Evolutionary conservation across 495 filamentous ascomycete species (phyloP).

Genomic region (Penicillium dipodomyicola): DNA sequence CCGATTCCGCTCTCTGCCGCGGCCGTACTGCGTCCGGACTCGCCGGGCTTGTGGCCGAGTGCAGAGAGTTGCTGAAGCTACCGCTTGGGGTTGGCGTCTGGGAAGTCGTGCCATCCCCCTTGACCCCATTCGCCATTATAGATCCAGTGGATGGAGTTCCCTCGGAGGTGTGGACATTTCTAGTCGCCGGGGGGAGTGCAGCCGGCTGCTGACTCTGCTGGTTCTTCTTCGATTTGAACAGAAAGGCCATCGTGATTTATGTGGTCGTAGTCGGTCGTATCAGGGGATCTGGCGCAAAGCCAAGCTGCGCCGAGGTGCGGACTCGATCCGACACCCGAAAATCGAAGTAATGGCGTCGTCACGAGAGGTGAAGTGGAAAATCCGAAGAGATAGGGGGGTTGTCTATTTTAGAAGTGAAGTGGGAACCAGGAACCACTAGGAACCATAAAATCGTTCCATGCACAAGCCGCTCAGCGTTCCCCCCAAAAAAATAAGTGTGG

Average conservation of each 20-base stretch:
- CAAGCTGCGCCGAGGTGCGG: constrained; percentile 18
- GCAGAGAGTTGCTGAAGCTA: constrained; percentile 64
- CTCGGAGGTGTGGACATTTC: constrained; percentile 53
- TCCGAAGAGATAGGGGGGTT: constrained; percentile 12
- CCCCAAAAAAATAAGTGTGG: constrained; percentile 17
- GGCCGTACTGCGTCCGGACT: constrained; percentile 53
- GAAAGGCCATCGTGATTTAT: constrained; percentile 55
- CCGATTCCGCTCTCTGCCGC: constrained; percentile 52
- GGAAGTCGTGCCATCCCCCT: constrained; percentile 37
- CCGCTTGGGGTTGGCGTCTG: constrained; percentile 60
- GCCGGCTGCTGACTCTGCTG: constrained; percentile 30
- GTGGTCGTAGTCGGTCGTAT: constrained; percentile 41
- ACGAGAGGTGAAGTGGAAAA: background rate
- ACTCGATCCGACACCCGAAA: constrained; percentile 13
- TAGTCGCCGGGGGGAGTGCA: constrained; percentile 51
- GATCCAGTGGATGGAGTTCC: constrained; percentile 34
- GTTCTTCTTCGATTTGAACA: constrained; percentile 62
- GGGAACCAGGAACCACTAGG: constrained; percentile 30
- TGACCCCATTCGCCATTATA: constrained; percentile 38
- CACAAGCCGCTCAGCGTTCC: constrained; percentile 24
- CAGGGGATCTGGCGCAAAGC: constrained; percentile 22
- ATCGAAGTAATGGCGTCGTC: constrained; percentile 11
- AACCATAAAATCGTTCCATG: constrained; percentile 27
- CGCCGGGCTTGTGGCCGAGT: constrained; percentile 48
- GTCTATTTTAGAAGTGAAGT: constrained; percentile 31